A percentile compares a stretch with the other conserved stretches of the same genome.
phyloP scores from a whole-genome alignment of 169 alveolate genomes.

The Plasmodium vinckei region DNA sequence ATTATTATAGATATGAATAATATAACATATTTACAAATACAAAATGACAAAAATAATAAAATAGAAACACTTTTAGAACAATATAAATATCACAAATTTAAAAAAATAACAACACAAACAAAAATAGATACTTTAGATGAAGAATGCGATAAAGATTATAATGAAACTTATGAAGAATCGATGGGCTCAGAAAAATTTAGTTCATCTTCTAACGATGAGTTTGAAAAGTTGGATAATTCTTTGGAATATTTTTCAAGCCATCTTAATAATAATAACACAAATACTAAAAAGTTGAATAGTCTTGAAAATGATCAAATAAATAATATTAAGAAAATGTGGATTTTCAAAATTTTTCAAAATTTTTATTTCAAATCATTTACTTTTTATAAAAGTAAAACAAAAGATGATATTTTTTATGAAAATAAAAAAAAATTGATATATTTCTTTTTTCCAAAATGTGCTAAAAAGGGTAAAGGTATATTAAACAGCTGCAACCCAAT shows the following conservation, averaged over 20 bases:
- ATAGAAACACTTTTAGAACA: background rate
- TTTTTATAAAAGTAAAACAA: slow-evolving; percentile 29
- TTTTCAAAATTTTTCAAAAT: slow-evolving; percentile 52
- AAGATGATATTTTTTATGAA: slow-evolving; percentile 54
- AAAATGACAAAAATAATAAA: slow-evolving; percentile 9
- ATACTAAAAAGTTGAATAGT: background rate
- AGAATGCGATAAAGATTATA: background rate
- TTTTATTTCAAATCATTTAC: slow-evolving; percentile 41
- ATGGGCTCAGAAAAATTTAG: slow-evolving; percentile 53
- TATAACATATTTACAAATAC: background rate
- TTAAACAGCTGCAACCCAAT: background rate
- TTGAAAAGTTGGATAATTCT: background rate
- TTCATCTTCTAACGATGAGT: slow-evolving; percentile 24
- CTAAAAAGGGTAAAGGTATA: slow-evolving; percentile 19
- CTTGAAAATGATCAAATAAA: background rate
- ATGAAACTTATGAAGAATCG: slow-evolving; percentile 10
- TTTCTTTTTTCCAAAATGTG: slow-evolving; percentile 32
- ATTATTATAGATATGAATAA: slow-evolving; percentile 34
- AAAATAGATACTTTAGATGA: background rate
- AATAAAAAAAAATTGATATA: slow-evolving; percentile 26
- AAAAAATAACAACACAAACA: background rate
- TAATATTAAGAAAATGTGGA: slow-evolving; percentile 12
- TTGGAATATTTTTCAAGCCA: slow-evolving; percentile 26
- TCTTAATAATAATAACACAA: background rate
- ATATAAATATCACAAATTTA: background rate